Conservation (phyloP, 2,329 filamentous ascomycete genomes). For the Fusarium floridanum region DNA sequence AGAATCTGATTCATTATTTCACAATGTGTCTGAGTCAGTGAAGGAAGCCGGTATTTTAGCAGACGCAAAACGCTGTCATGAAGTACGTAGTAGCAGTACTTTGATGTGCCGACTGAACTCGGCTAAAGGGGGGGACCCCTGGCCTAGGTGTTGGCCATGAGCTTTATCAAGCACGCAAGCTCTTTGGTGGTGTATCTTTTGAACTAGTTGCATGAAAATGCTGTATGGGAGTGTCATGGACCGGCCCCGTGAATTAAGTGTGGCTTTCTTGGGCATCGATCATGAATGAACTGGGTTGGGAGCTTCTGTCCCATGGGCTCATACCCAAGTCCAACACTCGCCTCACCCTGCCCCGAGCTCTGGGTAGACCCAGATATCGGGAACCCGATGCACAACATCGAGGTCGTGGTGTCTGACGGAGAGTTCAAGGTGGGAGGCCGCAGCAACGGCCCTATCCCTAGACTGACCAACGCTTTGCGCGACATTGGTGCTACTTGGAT, state of each 20-base stretch:
- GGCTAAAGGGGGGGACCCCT: slow-evolving; percentile 85
- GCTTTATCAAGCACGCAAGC: slow-evolving; percentile 81
- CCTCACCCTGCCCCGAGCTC: slow-evolving; percentile 76
- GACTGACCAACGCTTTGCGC: slow-evolving; percentile 83
- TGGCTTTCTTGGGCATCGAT: slow-evolving; percentile 90
- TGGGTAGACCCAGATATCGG: slow-evolving; percentile 81
- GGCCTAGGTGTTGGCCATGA: slow-evolving; percentile 80
- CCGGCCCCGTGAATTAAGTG: slow-evolving; percentile 70
- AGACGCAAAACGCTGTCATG: slow-evolving; percentile 51
- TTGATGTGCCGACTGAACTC: slow-evolving; percentile 89
- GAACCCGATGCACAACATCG: slow-evolving; percentile 87
- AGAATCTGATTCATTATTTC: slow-evolving; percentile 91
- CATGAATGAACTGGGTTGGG: slow-evolving; percentile 86
- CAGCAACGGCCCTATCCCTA: slow-evolving; percentile 91
- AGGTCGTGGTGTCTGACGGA: slow-evolving; percentile 86
- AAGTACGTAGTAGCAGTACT: background rate
- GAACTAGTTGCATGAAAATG: slow-evolving; percentile 92
- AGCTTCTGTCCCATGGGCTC: slow-evolving; percentile 87
- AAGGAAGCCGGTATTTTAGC: slow-evolving; percentile 13
- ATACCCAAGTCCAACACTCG: slow-evolving; percentile 87
- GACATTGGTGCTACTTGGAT: slow-evolving; percentile 86
- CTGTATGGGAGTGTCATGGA: slow-evolving; percentile 77
- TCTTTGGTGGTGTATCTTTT: slow-evolving; percentile 85
- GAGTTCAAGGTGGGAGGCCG: slow-evolving; percentile 84
- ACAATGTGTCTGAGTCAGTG: slow-evolving; percentile 72